phyloP scores from a whole-genome alignment of 257 asterid genomes.

The Striga asiatica region DNA sequence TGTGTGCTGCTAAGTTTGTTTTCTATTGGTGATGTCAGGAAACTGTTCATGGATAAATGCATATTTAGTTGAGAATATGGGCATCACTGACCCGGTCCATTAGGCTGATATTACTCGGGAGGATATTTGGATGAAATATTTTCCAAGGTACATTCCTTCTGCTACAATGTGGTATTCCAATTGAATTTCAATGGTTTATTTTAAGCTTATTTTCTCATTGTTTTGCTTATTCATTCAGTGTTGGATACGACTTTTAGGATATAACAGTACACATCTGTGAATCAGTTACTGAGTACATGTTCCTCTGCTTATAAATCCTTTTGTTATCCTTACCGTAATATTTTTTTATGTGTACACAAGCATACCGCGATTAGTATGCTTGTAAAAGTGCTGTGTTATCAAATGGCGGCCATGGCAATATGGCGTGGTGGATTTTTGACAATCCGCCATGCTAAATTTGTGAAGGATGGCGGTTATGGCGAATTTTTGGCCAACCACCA shows the following conservation, averaged over 20 bases:
- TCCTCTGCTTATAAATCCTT: too few relatives aligned
- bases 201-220: background rate
- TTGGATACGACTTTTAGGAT: background rate
- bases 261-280: background rate
- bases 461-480: too few relatives aligned
- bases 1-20: background rate
- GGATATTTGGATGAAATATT: background rate
- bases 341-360: too few relatives aligned
- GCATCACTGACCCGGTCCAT: background rate
- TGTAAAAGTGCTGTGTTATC: too few relatives aligned
- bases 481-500: too few relatives aligned
- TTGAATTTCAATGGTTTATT: background rate
- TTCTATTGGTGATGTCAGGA: slow-evolving; percentile 5
- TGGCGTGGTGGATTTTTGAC: too few relatives aligned
- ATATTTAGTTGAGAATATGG: background rate
- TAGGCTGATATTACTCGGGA: background rate
- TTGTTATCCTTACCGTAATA: too few relatives aligned
- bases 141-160: background rate
- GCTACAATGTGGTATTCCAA: background rate
- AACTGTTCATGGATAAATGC: background rate
- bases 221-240: too few relatives aligned
- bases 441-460: too few relatives aligned
- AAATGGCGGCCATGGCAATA: too few relatives aligned
- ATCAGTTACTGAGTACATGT: too few relatives aligned
- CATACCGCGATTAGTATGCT: too few relatives aligned